Evolutionary conservation across 2,329 filamentous ascomycete species (phyloP).

Genomic region (Nannizziopsis arthrosporioides): DNA sequence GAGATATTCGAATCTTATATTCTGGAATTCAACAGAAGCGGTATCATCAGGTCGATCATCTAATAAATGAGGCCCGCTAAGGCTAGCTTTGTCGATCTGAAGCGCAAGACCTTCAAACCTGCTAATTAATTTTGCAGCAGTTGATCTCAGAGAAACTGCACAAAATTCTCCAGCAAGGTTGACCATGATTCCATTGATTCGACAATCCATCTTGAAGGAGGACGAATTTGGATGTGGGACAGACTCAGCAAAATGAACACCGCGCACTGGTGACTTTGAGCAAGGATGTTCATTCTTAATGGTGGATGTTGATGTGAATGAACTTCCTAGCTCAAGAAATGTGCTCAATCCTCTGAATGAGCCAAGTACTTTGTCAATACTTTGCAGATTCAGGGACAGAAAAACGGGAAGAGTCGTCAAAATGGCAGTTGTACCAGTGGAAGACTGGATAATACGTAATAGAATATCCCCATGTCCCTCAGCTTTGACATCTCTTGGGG

Average conservation of each 20-base stretch:
- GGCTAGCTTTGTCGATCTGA: constrained; percentile 60
- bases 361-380: constrained; percentile 72
- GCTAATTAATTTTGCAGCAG: constrained; percentile 67
- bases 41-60: constrained; percentile 40
- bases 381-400: constrained; percentile 63
- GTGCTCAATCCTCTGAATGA: constrained; percentile 88
- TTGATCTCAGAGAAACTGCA: constrained; percentile 61
- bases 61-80: constrained; percentile 57
- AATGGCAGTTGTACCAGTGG: constrained; percentile 38
- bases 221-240: constrained; percentile 17
- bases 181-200: constrained; percentile 64
- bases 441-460: constrained; percentile 25
- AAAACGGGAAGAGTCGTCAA: constrained; percentile 66
- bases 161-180: constrained; percentile 69
- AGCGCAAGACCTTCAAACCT: constrained; percentile 61
- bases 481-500: constrained; percentile 31
- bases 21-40: constrained; percentile 50
- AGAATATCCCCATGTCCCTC: constrained; percentile 31
- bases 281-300: constrained; percentile 27
- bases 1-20: constrained; percentile 61
- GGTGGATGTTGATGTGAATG: constrained; percentile 63
- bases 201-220: constrained; percentile 41
- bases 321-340: constrained; percentile 76
- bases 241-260: constrained; percentile 46
- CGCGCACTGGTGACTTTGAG: constrained; percentile 30